Conservation (phyloP, 148 eudicot species). For the Talinum fruticosum region DNA sequence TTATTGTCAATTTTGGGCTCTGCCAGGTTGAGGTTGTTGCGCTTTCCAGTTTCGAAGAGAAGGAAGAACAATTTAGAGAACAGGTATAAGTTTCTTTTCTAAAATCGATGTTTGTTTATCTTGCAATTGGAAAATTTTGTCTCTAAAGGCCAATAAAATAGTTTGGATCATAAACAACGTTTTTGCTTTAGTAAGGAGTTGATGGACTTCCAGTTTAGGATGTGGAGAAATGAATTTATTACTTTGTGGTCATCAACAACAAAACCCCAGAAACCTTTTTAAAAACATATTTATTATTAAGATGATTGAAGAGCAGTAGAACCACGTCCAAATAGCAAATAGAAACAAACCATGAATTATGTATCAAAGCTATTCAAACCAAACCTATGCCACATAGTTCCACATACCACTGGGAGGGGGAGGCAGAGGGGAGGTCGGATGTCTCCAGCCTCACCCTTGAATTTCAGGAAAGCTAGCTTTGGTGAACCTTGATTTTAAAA, state of each 20-base stretch:
- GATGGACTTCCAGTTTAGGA: background rate
- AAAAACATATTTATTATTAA: too few species aligned
- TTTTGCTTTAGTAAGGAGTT: background rate
- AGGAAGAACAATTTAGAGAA: conserved; percentile 92
- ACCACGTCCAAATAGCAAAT: too few species aligned
- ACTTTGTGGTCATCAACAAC: background rate
- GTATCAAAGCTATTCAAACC: too few species aligned
- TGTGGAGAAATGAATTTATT: background rate
- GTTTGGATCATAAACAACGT: background rate
- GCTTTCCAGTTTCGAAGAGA: conserved; percentile 91
- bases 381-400: too few species aligned
- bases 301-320: too few species aligned
- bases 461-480: too few species aligned
- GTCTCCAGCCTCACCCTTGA: too few species aligned
- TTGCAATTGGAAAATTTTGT: background rate
- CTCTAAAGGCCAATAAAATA: background rate
- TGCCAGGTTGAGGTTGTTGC: conserved; percentile 96
- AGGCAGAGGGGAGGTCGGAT: too few species aligned
- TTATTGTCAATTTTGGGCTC: conserved; percentile 13
- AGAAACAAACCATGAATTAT: too few species aligned
- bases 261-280: background rate
- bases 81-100: conserved; percentile 48
- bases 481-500: too few species aligned
- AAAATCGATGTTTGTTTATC: background rate
- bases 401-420: too few species aligned